Evolutionary conservation across 352 stramenopile species (phyloP).

Genomic region (Phytophthora melonis): DNA sequence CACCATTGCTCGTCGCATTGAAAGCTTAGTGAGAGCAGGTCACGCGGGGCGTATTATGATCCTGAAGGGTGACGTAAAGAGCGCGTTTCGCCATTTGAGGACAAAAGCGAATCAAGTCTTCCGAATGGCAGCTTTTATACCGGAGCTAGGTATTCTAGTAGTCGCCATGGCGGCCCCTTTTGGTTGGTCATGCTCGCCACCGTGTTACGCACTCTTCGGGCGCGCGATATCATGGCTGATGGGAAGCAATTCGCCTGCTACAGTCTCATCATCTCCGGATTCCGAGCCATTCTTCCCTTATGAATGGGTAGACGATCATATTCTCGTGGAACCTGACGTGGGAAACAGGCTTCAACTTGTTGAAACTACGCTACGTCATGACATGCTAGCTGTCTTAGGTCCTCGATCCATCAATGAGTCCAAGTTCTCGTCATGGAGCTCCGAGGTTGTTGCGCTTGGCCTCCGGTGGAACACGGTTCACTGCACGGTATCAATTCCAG

Average conservation of each 20-base stretch:
- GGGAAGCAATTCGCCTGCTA: no score
- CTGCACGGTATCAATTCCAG: conserved; percentile 20
- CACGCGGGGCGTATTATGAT: not conserved
- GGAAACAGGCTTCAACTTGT: no score
- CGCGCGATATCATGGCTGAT: no score
- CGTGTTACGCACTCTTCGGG: no score
- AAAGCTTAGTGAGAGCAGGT: conserved; percentile 3
- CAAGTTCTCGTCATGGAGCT: conserved; percentile 33
- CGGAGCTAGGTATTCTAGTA: conserved; percentile 12
- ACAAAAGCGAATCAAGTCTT: conserved; percentile 6
- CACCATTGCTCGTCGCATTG: conserved; percentile 17
- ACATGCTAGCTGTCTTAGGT: conserved; percentile 34
- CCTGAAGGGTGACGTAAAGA: conserved; percentile 27
- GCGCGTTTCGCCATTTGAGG: conserved; percentile 19
- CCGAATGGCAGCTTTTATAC: conserved; percentile 15
- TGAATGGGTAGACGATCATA: no score
- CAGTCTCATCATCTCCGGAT: no score
- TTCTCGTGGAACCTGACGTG: no score
- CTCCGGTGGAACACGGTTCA: conserved; percentile 15
- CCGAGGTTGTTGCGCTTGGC: conserved; percentile 17
- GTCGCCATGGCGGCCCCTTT: conserved; percentile 26
- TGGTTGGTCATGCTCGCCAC: conserved; percentile 7
- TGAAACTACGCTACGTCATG: conserved; percentile 6
- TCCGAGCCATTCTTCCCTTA: no score
- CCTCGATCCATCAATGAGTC: conserved; percentile 36